phyloP scores from a whole-genome alignment of 129 eudicot species.

The Apium graveolens region DNA sequence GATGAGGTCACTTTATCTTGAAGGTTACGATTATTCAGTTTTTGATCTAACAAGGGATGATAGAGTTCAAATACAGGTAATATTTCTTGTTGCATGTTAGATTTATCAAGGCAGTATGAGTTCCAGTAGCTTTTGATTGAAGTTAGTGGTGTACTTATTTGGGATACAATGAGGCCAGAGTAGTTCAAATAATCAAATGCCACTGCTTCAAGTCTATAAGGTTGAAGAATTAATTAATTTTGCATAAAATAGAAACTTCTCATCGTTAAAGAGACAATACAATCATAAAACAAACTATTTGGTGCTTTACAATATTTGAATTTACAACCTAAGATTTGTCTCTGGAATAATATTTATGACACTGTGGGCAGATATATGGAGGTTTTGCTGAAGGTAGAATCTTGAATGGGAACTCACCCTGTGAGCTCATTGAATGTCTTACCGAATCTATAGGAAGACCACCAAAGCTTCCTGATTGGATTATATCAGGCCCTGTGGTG shows the following conservation, averaged over 20 bases:
- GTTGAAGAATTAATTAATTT: neutral
- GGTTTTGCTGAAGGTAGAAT: conserved; percentile 74
- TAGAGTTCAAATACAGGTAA: conserved; percentile 91
- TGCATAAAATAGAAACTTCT: neutral
- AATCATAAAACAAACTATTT: neutral
- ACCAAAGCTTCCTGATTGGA: conserved; percentile 88
- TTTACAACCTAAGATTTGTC: neutral
- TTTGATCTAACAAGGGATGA: conserved; percentile 86
- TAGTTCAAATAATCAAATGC: neutral
- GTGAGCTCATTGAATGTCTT: conserved; percentile 72
- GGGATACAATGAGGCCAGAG: neutral
- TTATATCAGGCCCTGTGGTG: conserved; percentile 92
- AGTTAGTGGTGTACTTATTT: neutral
- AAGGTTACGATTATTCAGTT: conserved; percentile 82
- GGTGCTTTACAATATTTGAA: neutral
- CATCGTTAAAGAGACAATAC: neutral
- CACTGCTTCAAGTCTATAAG: neutral
- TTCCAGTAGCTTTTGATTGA: neutral
- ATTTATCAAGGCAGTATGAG: neutral
- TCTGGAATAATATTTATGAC: neutral
- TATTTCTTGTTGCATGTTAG: neutral
- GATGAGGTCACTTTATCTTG: conserved; percentile 89
- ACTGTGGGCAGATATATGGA: conserved; percentile 63
- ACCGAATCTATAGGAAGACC: conserved; percentile 93
- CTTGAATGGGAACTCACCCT: conserved; percentile 77